Evolutionary conservation across 2,329 filamentous ascomycete genomes (phyloP).

Genomic region (Ophiognomonia clavigignenti-juglandacearum): DNA sequence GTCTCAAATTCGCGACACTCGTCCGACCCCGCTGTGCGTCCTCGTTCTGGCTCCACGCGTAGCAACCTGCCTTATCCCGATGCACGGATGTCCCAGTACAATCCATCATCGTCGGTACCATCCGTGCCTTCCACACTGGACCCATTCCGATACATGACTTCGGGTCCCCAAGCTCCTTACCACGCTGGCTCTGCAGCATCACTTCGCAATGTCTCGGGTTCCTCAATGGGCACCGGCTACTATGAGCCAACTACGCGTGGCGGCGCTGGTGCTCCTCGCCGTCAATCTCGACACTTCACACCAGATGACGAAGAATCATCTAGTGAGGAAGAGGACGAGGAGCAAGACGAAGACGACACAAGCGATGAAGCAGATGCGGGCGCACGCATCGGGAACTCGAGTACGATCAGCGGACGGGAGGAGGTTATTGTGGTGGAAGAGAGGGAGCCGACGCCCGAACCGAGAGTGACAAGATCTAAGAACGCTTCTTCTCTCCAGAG

Average conservation of each 20-base stretch:
- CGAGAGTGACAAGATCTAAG: conserved; percentile 25
- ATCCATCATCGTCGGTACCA: conserved; percentile 23
- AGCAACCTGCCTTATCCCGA: conserved; percentile 28
- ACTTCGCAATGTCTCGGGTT: conserved; percentile 33
- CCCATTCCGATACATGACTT: conserved; percentile 50
- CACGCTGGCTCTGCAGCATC: conserved; percentile 28
- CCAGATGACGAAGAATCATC: conserved; percentile 6
- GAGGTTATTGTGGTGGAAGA: conserved; percentile 35
- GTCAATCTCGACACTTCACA: conserved; percentile 12
- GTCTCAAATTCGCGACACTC: conserved; percentile 33
- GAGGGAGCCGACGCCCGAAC: conserved; percentile 17
- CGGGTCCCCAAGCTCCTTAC: conserved; percentile 34
- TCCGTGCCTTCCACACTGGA: conserved; percentile 31
- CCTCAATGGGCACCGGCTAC: conserved; percentile 14
- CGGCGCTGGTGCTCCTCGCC: conserved; percentile 8
- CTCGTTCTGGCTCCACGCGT: conserved; percentile 25
- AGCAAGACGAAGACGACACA: conserved; percentile 21
- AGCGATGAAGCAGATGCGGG: conserved; percentile 25
- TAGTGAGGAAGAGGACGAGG: conserved; percentile 19
- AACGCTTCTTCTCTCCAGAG: conserved; percentile 25
- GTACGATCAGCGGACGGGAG: conserved; percentile 25
- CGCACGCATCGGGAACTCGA: conserved; percentile 9
- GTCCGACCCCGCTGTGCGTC: conserved; percentile 37
- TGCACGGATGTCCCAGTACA: conserved; percentile 22
- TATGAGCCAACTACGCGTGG: conserved; percentile 17